phyloP scores from a whole-genome alignment of 192 early-diverging fungal genomes.

The Gaertneriomyces sp. region DNA sequence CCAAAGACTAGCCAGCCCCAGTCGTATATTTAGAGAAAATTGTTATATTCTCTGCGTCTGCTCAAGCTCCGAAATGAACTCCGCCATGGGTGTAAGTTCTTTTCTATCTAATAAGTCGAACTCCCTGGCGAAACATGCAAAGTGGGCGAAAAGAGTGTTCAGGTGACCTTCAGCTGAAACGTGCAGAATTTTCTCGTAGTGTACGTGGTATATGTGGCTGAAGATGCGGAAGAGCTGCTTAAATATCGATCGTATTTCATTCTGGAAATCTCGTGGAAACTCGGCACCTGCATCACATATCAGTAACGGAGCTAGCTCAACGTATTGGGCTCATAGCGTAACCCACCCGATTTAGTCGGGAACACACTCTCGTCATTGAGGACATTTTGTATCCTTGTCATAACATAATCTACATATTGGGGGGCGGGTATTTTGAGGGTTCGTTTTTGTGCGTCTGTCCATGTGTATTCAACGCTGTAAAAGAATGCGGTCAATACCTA shows the following conservation, averaged over 20 bases:
- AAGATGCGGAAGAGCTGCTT: conserved; percentile 85
- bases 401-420: conserved; percentile 93
- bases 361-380: conserved; percentile 89
- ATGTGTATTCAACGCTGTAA: conserved; percentile 72
- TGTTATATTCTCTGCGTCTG: conserved; percentile 19
- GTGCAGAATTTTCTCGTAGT: conserved; percentile 82
- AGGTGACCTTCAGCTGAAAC: conserved; percentile 83
- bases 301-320: neutral
- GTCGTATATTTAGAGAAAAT: too few species aligned
- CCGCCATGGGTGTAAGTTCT: conserved; percentile 76
- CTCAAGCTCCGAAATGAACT: conserved; percentile 59
- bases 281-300: conserved; percentile 56
- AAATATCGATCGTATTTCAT: conserved; percentile 68
- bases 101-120: conserved; percentile 93
- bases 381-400: conserved; percentile 79
- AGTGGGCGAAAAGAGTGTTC: conserved; percentile 95
- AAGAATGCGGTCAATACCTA: neutral
- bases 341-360: conserved; percentile 79
- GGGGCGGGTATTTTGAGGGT: conserved; percentile 83
- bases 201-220: conserved; percentile 89
- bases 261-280: conserved; percentile 77
- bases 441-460: conserved; percentile 77
- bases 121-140: conserved; percentile 86
- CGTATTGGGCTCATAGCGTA: neutral
- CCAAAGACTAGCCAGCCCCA: too few species aligned